Conservation (phyloP, 768 basidiomycete genomes). For the Psilocybe subaeruginosa region DNA sequence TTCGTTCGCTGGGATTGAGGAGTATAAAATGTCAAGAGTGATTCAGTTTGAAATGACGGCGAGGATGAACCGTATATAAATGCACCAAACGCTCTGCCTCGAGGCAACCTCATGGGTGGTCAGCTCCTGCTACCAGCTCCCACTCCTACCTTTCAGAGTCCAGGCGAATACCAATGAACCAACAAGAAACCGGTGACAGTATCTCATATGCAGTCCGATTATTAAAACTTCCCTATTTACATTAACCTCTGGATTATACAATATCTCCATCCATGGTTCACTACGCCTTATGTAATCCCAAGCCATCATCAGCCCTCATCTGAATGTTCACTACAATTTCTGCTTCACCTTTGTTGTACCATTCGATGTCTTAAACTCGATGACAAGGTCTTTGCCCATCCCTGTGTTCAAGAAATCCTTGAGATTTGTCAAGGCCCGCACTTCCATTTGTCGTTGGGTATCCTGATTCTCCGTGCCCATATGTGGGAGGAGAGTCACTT, state of each 20-base stretch:
- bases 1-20: not conserved
- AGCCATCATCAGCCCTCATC: slow-evolving; percentile 8
- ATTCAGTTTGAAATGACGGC: not conserved
- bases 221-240: too few species aligned
- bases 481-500: slow-evolving; percentile 87
- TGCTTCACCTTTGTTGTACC: slow-evolving; percentile 29
- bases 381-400: slow-evolving; percentile 66
- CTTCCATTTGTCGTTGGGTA: slow-evolving; percentile 80
- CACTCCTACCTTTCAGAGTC: too few species aligned
- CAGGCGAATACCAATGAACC: too few species aligned
- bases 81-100: slow-evolving; percentile 15
- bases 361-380: slow-evolving; percentile 44
- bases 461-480: slow-evolving; percentile 91
- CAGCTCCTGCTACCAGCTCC: not conserved
- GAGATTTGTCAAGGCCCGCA: slow-evolving; percentile 80
- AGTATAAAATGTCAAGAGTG: not conserved
- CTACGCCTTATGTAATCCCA: slow-evolving; percentile 3
- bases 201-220: too few species aligned
- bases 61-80: slow-evolving; percentile 2
- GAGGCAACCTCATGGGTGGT: slow-evolving; percentile 23
- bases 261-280: not conserved
- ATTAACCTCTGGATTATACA: too few species aligned
- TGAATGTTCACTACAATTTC: slow-evolving; percentile 24
- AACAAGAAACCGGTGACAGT: too few species aligned
- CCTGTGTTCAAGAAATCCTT: slow-evolving; percentile 69